A percentile compares a stretch with the other conserved stretches of the same genome.
Evolutionary conservation across 768 basidiomycete genomes (phyloP).

Genomic region (Psilocybe cyanescens): DNA sequence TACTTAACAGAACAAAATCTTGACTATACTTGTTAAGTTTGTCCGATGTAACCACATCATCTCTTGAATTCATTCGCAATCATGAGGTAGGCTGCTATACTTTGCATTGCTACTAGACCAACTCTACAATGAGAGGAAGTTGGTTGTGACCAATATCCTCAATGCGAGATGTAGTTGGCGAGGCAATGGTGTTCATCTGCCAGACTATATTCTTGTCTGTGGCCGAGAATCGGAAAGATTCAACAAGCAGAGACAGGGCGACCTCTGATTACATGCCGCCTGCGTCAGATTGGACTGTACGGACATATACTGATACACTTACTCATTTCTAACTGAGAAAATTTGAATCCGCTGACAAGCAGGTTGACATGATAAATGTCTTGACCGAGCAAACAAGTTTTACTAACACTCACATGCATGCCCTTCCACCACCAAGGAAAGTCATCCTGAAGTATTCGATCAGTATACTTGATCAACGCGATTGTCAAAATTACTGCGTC

Average conservation of each 20-base stretch:
- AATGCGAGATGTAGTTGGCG: slow-evolving; percentile 21
- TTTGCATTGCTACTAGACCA: background rate
- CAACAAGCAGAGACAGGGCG: slow-evolving; percentile 6
- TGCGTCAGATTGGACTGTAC: no score
- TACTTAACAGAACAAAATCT: no score
- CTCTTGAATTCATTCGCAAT: no score
- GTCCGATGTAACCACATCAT: no score
- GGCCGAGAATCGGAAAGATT: slow-evolving; percentile 15
- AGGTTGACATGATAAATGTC: no score
- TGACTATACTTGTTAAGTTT: no score
- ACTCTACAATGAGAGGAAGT: slow-evolving; percentile 18
- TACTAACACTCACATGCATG: slow-evolving; percentile 41
- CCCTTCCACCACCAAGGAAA: slow-evolving; percentile 44
- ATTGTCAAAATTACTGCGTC: no score
- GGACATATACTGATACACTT: slow-evolving; percentile 16
- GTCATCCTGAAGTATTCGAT: slow-evolving; percentile 37
- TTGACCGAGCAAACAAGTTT: background rate
- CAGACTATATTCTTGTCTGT: slow-evolving; percentile 27
- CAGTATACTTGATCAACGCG: background rate
- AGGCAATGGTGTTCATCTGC: slow-evolving; percentile 30
- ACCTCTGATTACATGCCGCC: background rate
- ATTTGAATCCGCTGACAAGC: slow-evolving; percentile 45
- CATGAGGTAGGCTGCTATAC: no score
- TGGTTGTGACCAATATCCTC: slow-evolving; percentile 7
- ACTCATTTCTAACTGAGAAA: slow-evolving; percentile 55